Evolutionary conservation across 768 basidiomycete species (phyloP).

Genomic region (Kwoniella sp.): DNA sequence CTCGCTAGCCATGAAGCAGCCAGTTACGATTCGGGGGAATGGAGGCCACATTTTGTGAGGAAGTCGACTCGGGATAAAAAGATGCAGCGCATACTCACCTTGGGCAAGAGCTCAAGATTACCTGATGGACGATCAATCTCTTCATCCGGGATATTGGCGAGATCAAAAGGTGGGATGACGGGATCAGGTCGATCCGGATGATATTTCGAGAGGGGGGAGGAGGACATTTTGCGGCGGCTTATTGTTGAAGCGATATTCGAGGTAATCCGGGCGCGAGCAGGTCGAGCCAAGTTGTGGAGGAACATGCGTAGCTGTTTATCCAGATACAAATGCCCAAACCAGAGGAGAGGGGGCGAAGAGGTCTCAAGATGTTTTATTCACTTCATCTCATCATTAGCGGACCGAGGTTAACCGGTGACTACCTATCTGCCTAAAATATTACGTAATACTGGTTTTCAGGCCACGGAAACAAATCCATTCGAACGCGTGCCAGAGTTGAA

Average conservation of each 20-base stretch:
- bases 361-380: no score
- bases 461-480: constrained; percentile 4
- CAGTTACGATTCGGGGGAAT: no score
- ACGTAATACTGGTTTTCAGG: not conserved
- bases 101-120: constrained; percentile 22
- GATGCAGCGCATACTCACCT: constrained; percentile 19
- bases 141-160: constrained; percentile 21
- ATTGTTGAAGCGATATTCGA: no score
- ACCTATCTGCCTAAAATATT: not conserved
- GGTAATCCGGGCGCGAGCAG: no score
- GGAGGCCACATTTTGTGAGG: no score
- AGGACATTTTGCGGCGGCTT: constrained; percentile 3
- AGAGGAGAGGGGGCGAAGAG: no score
- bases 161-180: constrained; percentile 12
- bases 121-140: constrained; percentile 21
- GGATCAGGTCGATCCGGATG: constrained; percentile 28
- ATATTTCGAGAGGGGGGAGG: constrained; percentile 18
- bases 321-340: no score
- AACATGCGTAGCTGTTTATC: not conserved
- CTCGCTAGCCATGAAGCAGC: no score
- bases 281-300: not conserved
- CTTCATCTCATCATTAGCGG: not conserved
- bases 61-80: no score
- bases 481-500: no score
- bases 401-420: constrained; percentile 1